Conservation (phyloP, 2,329 filamentous ascomycete genomes). For the Aurifilum marmelostoma region DNA sequence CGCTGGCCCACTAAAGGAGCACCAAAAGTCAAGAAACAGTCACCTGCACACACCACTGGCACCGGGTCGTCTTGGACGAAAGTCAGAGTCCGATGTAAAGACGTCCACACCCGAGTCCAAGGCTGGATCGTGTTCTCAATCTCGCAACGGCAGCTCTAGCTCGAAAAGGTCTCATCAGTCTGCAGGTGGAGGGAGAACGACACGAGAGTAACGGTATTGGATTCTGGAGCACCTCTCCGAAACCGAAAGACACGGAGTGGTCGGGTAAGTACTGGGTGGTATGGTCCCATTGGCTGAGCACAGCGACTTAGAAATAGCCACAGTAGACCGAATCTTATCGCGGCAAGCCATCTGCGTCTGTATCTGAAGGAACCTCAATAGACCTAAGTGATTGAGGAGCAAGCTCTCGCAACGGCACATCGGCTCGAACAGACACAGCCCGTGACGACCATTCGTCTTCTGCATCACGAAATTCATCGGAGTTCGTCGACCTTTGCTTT, state of each 20-base stretch:
- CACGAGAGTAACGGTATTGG: background rate
- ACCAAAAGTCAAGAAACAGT: background rate
- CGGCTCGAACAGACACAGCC: conserved; percentile 5
- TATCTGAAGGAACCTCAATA: conserved; percentile 21
- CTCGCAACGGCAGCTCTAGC: background rate
- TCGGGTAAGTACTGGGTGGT: background rate
- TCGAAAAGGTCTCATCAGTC: background rate
- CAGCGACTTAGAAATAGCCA: background rate
- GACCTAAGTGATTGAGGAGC: conserved; percentile 9
- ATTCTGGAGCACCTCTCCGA: background rate
- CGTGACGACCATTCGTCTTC: conserved; percentile 5
- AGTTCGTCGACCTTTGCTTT: background rate
- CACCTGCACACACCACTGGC: background rate
- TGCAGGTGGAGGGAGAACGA: background rate
- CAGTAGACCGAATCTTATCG: conserved; percentile 1
- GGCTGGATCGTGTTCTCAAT: conserved; percentile 7
- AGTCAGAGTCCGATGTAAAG: background rate
- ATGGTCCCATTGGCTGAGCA: background rate
- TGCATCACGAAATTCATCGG: background rate
- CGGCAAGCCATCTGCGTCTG: background rate
- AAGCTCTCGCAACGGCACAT: background rate
- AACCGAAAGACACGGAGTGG: background rate
- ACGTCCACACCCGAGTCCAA: background rate
- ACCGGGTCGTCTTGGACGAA: background rate
- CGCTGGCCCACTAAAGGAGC: background rate